phyloP scores from a whole-genome alignment of 2,329 filamentous ascomycete species.

The Cladosporium sp. region DNA sequence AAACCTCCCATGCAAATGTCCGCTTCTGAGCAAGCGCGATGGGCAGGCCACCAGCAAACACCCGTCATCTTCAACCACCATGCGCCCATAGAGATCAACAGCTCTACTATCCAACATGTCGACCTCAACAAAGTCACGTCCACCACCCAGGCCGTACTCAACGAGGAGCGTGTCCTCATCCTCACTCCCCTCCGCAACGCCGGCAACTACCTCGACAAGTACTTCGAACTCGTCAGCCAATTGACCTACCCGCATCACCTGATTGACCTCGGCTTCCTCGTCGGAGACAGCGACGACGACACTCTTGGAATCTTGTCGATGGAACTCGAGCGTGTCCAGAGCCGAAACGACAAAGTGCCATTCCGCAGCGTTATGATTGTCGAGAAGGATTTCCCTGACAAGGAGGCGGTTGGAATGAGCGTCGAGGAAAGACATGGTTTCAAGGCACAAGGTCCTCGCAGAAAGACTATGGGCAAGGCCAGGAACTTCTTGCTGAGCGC shows the following conservation, averaged over 20 bases:
- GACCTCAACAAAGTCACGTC: slow-evolving; percentile 85
- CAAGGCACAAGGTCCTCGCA: slow-evolving; percentile 81
- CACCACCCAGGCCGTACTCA: slow-evolving; percentile 73
- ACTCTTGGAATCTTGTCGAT: slow-evolving; percentile 82
- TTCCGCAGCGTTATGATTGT: slow-evolving; percentile 85
- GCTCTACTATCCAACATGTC: slow-evolving; percentile 73
- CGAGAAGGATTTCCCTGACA: slow-evolving; percentile 81
- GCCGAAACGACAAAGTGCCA: slow-evolving; percentile 70
- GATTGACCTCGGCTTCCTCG: slow-evolving; percentile 92
- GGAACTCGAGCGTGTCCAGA: slow-evolving; percentile 87
- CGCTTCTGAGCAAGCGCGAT: slow-evolving; percentile 83
- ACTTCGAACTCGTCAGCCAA: slow-evolving; percentile 89
- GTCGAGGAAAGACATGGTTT: slow-evolving; percentile 85
- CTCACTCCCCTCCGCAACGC: slow-evolving; percentile 93
- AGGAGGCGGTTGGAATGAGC: slow-evolving; percentile 62
- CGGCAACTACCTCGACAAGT: slow-evolving; percentile 75
- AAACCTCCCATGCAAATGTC: slow-evolving; percentile 97
- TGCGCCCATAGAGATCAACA: slow-evolving; percentile 80
- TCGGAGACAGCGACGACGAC: slow-evolving; percentile 88
- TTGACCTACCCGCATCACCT: slow-evolving; percentile 92
- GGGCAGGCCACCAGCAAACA: slow-evolving; percentile 85
- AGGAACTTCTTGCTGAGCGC: slow-evolving; percentile 87
- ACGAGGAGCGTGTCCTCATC: slow-evolving; percentile 86
- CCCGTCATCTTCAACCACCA: slow-evolving; percentile 97
- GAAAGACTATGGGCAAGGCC: slow-evolving; percentile 86